A percentile compares a stretch with the other conserved stretches of the same genome.
Conservation (phyloP, 306 rosid genomes). For the Luffa aegyptiaca region DNA sequence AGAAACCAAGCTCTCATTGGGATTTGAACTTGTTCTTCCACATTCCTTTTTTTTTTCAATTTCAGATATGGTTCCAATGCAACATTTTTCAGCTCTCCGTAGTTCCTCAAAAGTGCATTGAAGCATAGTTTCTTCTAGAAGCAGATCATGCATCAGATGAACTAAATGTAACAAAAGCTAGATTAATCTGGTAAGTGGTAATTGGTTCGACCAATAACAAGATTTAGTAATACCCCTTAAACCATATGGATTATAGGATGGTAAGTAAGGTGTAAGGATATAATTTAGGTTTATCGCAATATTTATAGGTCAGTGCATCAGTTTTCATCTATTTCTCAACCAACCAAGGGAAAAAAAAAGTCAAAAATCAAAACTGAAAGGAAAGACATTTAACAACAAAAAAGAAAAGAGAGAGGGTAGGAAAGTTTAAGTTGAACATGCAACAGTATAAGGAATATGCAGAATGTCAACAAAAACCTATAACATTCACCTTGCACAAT, state of each 20-base stretch:
- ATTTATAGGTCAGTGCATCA: not conserved
- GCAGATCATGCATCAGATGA: not conserved
- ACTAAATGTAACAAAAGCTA: not conserved
- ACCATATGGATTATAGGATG: not conserved
- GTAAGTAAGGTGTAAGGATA: too few relatives aligned
- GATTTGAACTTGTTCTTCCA: too few relatives aligned
- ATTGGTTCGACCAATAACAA: not conserved
- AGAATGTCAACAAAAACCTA: not conserved
- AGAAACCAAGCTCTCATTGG: too few relatives aligned
- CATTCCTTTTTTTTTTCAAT: too few relatives aligned
- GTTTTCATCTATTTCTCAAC: not conserved
- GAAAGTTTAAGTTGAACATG: not conserved
- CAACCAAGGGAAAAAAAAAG: not conserved
- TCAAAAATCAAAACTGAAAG: not conserved
- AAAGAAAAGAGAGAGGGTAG: not conserved
- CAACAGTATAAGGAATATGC: not conserved
- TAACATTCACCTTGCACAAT: constrained; percentile 66
- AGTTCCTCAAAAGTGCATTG: not conserved
- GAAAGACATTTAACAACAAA: not conserved
- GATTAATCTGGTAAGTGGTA: not conserved
- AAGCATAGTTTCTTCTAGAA: not conserved
- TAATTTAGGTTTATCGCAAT: not conserved
- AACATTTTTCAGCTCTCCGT: not conserved
- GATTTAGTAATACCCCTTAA: not conserved
- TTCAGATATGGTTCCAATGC: not conserved